Evolutionary conservation across 441 rosid genomes (phyloP), one percentile per base, ranked within the genome.

Genomic region (Gossypium lobatum): DNA sequence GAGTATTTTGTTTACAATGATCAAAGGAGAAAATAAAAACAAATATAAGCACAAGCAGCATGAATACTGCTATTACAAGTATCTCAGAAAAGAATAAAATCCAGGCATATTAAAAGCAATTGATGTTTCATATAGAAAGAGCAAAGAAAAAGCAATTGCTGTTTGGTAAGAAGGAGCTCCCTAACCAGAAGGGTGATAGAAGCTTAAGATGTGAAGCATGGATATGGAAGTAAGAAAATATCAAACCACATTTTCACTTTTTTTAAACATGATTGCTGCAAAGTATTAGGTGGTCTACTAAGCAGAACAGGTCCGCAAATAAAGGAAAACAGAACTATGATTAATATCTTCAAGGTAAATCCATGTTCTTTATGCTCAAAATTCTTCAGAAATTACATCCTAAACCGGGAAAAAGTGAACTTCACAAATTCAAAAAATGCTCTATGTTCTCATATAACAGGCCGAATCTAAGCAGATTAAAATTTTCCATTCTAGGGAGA

Each of bases 361-460:
- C 17, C 17, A 16, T 10, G 31, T 20, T 39, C 70, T 25, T 11
- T 3, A 1, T 23, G 34, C 63, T 45, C 50, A 42, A 65, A 20
- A 2, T 46, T 66, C 37, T 46, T 50, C 71, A 66, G 21, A 66
- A 66, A 23, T 46, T 66, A 14, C 58, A 66, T 48, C 71, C 57
- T 23, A 6, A 48, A 46, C 10, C 1, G 18, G 25, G 39, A 50
- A 67, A 16, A 66, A 48, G 25, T n/a, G 23, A 68, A 26, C 25
- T 26, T 26, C 57, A 65, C 34, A 46, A 66, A 66, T 46, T 66
- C 71, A 57, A 23, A 46, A 45, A 65, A 31, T 42, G 54, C 16
- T 23, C 18, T 23, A 6, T 23, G 21, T 13, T 50, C 14, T 16
- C 59, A 58, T 2, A 68, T n/a, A 25, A 50, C n/a, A 68, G 60